Evolutionary conservation across 2,329 filamentous ascomycete genomes (phyloP), one percentile per base, ranked within the genome.

Genomic region (Aureobasidium vineae): DNA sequence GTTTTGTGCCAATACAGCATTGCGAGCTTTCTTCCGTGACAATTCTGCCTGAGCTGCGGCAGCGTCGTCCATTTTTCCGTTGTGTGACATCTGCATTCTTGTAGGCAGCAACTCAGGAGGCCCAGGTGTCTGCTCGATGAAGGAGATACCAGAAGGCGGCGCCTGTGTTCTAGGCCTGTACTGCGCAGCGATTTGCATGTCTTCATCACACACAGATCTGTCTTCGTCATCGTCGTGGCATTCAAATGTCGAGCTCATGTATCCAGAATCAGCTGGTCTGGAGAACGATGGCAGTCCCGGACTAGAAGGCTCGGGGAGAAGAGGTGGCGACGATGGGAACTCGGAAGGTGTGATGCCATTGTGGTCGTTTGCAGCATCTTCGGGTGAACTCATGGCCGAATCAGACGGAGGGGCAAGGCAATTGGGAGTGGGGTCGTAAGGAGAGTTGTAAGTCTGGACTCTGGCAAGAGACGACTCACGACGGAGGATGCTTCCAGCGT

Each of bases 311-410:
- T 86, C 85, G 5, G 89, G 88, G 69, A 92, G 87, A 1, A 96
- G 83, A 0, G 95, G 95, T 16, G 94, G 94, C 3, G 94, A 98
- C 0, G 95, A 98, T 1, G 90, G 90, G 71, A 98, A 91, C 64
- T 91, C 90, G 57, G 87, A 87, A 52, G 82, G 81, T 10, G 81
- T 77, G 33, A 63, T 63, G 19, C 59, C 59, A 67, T 80, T 70
- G 31, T 72, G 80, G 66, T 79, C 79, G 59, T 82, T 82, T 64
- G 82, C 83, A 64, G 78, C 79, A 33, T 81, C 79, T 68, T 82
- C 81, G 5, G 78, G 77, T 1, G 80, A 81, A 63, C 79, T 80
- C 40, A 76, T 70, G 13, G 77, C 76, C 54, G 75, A 75, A 67
- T 83, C 80, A 3, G 79, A 81, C 38, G 67, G 60, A 33, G 59